phyloP scores from a whole-genome alignment of 2,329 filamentous ascomycete species.

The Botrytis squamosa region DNA sequence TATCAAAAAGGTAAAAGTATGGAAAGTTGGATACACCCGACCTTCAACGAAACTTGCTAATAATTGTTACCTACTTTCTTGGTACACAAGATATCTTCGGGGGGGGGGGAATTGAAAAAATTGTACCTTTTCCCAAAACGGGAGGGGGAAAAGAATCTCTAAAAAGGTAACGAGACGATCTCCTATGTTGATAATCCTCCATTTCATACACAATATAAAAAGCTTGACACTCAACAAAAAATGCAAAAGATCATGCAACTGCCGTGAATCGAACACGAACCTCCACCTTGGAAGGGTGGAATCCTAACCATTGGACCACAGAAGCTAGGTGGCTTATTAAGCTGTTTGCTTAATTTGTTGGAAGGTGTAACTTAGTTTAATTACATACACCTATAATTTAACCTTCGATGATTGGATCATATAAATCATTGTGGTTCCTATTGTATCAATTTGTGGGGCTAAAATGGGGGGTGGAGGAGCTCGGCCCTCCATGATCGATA shows the following conservation, averaged over 20 bases:
- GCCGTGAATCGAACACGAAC: constrained; percentile 1
- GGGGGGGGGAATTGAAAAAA: no score
- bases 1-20: background rate
- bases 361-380: fast-evolving
- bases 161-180: background rate
- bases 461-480: background rate
- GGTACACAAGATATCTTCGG: background rate
- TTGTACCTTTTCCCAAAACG: background rate
- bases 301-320: constrained; percentile 2
- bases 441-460: background rate
- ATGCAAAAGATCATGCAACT: background rate
- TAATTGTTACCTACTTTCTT: background rate
- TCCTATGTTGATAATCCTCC: no score
- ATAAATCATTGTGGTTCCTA: background rate
- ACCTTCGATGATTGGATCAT: no score
- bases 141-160: background rate
- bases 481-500: background rate
- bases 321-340: background rate
- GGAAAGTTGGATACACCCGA: background rate
- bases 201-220: background rate
- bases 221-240: background rate
- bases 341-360: background rate
- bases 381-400: background rate
- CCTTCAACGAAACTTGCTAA: background rate
- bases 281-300: background rate